phyloP scores from a whole-genome alignment of 2,329 filamentous ascomycete genomes.

The Sarocladium oryzae region DNA sequence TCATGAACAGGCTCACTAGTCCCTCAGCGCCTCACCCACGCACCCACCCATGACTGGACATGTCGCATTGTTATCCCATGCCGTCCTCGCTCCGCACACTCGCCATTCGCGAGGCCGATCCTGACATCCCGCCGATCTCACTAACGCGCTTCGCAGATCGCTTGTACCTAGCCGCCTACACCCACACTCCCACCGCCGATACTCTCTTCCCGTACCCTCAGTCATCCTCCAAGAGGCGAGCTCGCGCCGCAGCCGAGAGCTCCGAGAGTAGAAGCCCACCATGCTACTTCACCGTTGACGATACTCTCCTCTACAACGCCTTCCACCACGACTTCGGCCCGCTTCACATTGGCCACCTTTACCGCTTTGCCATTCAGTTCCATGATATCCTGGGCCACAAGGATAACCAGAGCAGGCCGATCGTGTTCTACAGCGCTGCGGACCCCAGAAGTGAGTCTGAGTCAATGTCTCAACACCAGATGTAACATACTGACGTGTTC shows the following conservation, averaged over 20 bases:
- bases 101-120: not conserved
- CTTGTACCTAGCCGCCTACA: constrained; percentile 89
- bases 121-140: not conserved
- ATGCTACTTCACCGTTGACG: constrained; percentile 93
- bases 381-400: constrained; percentile 91
- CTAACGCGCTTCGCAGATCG: constrained; percentile 55
- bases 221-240: constrained; percentile 44
- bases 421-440: constrained; percentile 93
- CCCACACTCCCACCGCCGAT: constrained; percentile 69
- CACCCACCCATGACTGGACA: constrained; percentile 3
- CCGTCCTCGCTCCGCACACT: not conserved
- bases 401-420: constrained; percentile 80
- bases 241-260: constrained; percentile 35
- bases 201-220: constrained; percentile 85
- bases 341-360: constrained; percentile 93
- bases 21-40: constrained; percentile 3
- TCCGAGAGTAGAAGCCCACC: constrained; percentile 45
- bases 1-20: not conserved
- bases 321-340: constrained; percentile 99
- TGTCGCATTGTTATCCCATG: constrained; percentile 27
- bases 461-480: not conserved
- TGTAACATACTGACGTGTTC: not conserved
- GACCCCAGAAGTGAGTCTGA: constrained; percentile 72
- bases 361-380: constrained; percentile 91
- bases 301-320: constrained; percentile 89